Percentiles rank a stretch among this genome's conserved stretches.
phyloP scores from a whole-genome alignment of 257 asterid genomes.

The Solanum dulcamara region DNA sequence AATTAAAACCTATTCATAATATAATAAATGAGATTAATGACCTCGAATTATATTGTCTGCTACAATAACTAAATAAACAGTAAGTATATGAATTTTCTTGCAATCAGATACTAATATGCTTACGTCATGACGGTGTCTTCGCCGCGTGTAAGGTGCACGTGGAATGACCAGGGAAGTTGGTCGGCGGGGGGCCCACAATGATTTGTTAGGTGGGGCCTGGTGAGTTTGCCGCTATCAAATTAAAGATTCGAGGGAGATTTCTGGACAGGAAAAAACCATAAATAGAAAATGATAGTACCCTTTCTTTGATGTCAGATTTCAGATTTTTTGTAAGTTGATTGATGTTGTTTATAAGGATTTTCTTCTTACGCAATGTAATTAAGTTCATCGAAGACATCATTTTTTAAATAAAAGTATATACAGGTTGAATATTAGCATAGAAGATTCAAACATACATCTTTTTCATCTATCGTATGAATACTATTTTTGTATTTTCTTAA shows the following conservation, averaged over 20 bases:
- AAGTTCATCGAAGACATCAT: neutral
- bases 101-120: neutral
- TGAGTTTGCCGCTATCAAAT: slow-evolving; percentile 1
- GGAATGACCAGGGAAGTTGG: neutral
- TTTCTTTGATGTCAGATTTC: neutral
- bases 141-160: neutral
- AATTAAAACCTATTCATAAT: neutral
- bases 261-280: neutral
- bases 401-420: no score
- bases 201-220: neutral
- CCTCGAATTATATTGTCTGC: neutral
- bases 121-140: neutral
- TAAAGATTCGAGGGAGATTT: neutral
- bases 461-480: no score
- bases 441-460: neutral
- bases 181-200: neutral
- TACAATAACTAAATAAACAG: neutral
- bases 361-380: neutral
- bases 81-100: neutral
- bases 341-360: neutral
- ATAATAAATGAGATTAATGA: neutral
- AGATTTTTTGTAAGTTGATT: neutral
- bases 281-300: neutral
- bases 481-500: neutral
- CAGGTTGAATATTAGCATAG: neutral